Conservation (phyloP, 768 basidiomycete species). For the Pleurotus platypus region DNA sequence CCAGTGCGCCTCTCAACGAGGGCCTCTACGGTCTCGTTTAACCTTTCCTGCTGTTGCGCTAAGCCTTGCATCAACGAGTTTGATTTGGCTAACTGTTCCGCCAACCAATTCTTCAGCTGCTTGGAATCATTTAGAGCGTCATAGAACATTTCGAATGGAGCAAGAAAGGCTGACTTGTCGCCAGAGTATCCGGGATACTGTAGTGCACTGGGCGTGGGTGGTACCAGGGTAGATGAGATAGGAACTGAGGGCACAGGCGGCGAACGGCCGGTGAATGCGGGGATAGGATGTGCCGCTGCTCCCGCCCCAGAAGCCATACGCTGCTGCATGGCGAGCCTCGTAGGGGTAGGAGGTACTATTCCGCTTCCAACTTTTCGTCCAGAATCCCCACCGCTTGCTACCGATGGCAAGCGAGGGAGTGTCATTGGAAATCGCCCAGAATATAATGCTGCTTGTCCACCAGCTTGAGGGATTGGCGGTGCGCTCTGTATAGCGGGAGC, state of each 20-base stretch:
- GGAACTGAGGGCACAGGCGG: slow-evolving; percentile 61
- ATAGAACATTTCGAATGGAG: slow-evolving; percentile 82
- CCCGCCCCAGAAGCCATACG: slow-evolving; percentile 12
- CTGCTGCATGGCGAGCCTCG: slow-evolving; percentile 51
- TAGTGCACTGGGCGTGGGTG: slow-evolving; percentile 66
- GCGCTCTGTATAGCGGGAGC: slow-evolving; percentile 75
- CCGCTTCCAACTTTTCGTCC: slow-evolving; percentile 47
- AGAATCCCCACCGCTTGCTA: slow-evolving; percentile 35
- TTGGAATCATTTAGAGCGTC: slow-evolving; percentile 80
- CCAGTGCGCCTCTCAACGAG: slow-evolving; percentile 60
- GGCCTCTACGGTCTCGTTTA: slow-evolving; percentile 55
- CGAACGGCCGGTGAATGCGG: slow-evolving; percentile 35
- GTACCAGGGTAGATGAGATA: slow-evolving; percentile 63
- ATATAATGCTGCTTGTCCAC: slow-evolving; percentile 33
- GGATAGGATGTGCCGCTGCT: slow-evolving; percentile 11
- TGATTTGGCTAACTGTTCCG: slow-evolving; percentile 67
- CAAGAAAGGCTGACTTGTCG: slow-evolving; percentile 74
- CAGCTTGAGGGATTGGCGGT: slow-evolving; percentile 58
- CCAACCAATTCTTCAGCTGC: slow-evolving; percentile 74
- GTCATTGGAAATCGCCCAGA: slow-evolving; percentile 56
- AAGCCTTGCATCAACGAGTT: slow-evolving; percentile 48
- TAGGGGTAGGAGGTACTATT: slow-evolving; percentile 72
- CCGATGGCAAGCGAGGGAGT: slow-evolving; percentile 60
- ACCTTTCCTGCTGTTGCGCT: slow-evolving; percentile 59
- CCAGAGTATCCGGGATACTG: slow-evolving; percentile 57